These are phyloP conservation scores for Capronia epimyces DNA, from an alignment of 2,329 filamentous ascomycete genomes.

Conservation along the genomic window DNA sequence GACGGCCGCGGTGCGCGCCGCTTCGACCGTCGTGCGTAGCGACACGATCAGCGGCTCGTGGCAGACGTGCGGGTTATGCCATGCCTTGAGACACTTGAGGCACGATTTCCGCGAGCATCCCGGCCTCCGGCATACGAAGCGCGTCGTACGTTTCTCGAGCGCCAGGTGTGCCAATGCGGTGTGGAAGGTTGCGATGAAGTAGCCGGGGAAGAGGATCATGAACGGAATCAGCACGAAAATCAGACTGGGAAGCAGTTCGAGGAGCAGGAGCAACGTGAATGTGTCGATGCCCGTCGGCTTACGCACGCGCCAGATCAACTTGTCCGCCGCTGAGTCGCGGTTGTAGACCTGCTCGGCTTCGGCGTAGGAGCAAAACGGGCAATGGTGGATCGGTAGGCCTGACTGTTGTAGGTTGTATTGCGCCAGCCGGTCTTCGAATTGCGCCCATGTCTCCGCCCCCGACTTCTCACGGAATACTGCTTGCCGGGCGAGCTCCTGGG, in stretches of 20 bases:
- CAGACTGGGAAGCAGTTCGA: slow-evolving; percentile 48
- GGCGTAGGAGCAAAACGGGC: slow-evolving; percentile 86
- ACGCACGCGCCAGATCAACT: slow-evolving; percentile 52
- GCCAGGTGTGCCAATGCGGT: slow-evolving; percentile 62
- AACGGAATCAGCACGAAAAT: slow-evolving; percentile 51
- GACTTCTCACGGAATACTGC: slow-evolving; percentile 66
- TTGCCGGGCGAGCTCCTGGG: slow-evolving; percentile 62
- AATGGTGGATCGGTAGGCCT: slow-evolving; percentile 69
- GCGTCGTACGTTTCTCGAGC: slow-evolving; percentile 64
- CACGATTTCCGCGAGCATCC: slow-evolving; percentile 68
- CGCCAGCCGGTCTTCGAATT: slow-evolving; percentile 72
- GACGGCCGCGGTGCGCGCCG: slow-evolving; percentile 86
- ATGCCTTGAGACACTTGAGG: slow-evolving; percentile 72
- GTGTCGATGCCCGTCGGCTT: slow-evolving; percentile 51
- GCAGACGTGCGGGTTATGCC: slow-evolving; percentile 85
- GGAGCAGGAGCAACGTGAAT: slow-evolving; percentile 41
- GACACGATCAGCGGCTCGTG: slow-evolving; percentile 77
- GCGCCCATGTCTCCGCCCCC: slow-evolving; percentile 65
- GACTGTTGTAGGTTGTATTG: slow-evolving; percentile 70
- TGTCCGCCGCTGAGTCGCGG: slow-evolving; percentile 44
- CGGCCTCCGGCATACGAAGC: slow-evolving; percentile 70
- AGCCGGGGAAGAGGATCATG: slow-evolving; percentile 46
- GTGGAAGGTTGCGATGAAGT: slow-evolving; percentile 49
- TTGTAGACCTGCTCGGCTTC: slow-evolving; percentile 76
- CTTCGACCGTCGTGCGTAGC: slow-evolving; percentile 82